Percentiles rank a stretch among this genome's conserved stretches.
These are phyloP conservation scores for Pyrus betulifolia DNA, from an alignment of 306 rosid genomes.

Conservation along the genomic window DNA sequence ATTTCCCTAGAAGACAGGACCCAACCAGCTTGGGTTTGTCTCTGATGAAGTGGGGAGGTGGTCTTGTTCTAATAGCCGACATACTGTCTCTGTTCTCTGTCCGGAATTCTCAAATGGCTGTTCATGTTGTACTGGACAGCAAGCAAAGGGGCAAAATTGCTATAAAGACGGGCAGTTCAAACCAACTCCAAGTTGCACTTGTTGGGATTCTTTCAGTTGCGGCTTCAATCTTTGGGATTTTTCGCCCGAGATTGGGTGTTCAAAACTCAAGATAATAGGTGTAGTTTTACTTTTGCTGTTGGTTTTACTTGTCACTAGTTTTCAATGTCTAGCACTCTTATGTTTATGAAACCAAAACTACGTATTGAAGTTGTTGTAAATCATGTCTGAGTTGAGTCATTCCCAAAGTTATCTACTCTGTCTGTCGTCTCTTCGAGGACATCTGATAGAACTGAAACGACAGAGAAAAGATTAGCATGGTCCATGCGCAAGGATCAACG, in stretches of 20 bases:
- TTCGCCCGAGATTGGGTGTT: background rate
- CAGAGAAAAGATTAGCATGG: no score
- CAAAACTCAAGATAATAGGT: background rate
- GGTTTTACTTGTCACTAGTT: background rate
- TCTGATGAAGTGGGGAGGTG: conserved; percentile 11
- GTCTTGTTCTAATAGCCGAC: background rate
- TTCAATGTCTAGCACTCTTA: no score
- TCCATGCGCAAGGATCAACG: no score
- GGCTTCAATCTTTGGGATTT: conserved; percentile 8
- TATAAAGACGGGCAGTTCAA: conserved; percentile 12
- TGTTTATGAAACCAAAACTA: no score
- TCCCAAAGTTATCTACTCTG: no score
- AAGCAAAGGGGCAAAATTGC: conserved; percentile 14
- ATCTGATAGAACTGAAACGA: no score
- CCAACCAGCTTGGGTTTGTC: conserved; percentile 18
- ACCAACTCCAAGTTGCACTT: conserved; percentile 19
- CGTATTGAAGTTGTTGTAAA: no score
- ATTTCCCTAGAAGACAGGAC: conserved; percentile 6
- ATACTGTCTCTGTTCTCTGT: conserved; percentile 14
- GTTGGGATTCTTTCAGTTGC: conserved; percentile 20
- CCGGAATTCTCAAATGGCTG: conserved; percentile 13
- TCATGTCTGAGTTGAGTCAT: no score
- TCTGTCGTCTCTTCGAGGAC: no score
- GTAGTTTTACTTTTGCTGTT: background rate
- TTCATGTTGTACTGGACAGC: conserved; percentile 4